Evolutionary conservation across 495 filamentous ascomycete genomes (phyloP).

Genomic region (Penicillium arizonense): DNA sequence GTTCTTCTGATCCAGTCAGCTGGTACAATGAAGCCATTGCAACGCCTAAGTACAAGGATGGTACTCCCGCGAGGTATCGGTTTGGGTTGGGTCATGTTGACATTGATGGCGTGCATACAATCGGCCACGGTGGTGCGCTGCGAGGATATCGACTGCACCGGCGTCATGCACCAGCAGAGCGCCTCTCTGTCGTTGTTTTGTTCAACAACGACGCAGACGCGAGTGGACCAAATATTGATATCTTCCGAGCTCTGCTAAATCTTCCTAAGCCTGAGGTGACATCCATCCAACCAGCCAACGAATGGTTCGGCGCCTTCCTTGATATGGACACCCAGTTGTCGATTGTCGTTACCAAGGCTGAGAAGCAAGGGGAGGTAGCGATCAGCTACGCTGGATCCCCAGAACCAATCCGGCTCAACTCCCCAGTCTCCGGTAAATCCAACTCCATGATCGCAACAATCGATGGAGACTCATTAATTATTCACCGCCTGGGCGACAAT

Average conservation of each 20-base stretch:
- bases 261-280: slow-evolving; percentile 2
- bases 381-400: slow-evolving; percentile 15
- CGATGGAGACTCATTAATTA: slow-evolving; percentile 14
- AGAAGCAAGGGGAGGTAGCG: slow-evolving; percentile 12
- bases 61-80: slow-evolving; percentile 20
- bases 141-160: slow-evolving; percentile 33
- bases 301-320: slow-evolving; percentile 27
- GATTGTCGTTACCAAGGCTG: slow-evolving; percentile 15
- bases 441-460: slow-evolving; percentile 14
- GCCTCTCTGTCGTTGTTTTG: slow-evolving; percentile 28
- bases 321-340: slow-evolving; percentile 26
- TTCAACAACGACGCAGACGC: slow-evolving; percentile 29
- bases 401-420: slow-evolving; percentile 8
- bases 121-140: slow-evolving; percentile 32
- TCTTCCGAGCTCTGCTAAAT: slow-evolving; percentile 15
- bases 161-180: slow-evolving; percentile 22
- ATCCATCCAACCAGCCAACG: neutral
- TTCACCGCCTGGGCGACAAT: slow-evolving; percentile 27
- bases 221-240: slow-evolving; percentile 8
- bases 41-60: slow-evolving; percentile 20
- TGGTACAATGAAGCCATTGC: slow-evolving; percentile 22
- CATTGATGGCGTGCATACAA: slow-evolving; percentile 12
- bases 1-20: slow-evolving; percentile 18
- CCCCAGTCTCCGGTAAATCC: slow-evolving; percentile 8
- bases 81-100: slow-evolving; percentile 21